Percentiles rank a stretch among this genome's conserved stretches.
Conservation (phyloP, 768 basidiomycete species). For the Calvatia gigantea region DNA sequence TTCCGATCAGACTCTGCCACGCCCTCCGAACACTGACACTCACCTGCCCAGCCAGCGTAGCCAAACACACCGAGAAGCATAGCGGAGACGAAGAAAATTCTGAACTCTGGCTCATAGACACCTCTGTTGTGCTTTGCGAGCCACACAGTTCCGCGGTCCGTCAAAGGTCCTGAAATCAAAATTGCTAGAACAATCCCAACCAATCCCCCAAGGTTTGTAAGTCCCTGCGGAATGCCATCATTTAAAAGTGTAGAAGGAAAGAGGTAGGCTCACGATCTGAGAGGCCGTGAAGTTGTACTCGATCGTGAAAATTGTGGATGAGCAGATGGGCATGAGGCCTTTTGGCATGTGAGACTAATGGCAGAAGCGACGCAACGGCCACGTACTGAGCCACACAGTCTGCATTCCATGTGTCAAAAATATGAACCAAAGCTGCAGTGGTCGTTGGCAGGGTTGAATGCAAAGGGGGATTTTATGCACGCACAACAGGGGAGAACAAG, state of each 20-base stretch:
- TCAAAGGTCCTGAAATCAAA: conserved; percentile 33
- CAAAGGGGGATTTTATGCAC: conserved; percentile 4
- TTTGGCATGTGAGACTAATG: not conserved
- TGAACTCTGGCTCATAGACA: conserved; percentile 44
- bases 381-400: conserved; percentile 40
- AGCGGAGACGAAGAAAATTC: conserved; percentile 35
- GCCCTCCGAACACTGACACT: not conserved
- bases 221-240: conserved; percentile 21
- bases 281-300: conserved; percentile 39
- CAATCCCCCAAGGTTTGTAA: conserved; percentile 40
- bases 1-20: not conserved
- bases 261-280: conserved; percentile 28
- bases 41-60: conserved; percentile 43
- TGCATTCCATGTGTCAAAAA: conserved; percentile 39
- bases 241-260: not conserved
- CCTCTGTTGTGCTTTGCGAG: conserved; percentile 40
- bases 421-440: conserved; percentile 30
- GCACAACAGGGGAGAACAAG: conserved; percentile 37
- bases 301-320: conserved; percentile 41
- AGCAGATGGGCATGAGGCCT: conserved; percentile 41
- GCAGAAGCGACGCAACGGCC: not conserved
- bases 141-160: conserved; percentile 41
- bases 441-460: not conserved
- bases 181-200: conserved; percentile 39
- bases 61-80: conserved; percentile 43